These are phyloP conservation scores for Cordyceps militaris DNA, from an alignment of 2,329 filamentous ascomycete genomes.

Conservation along the genomic window DNA sequence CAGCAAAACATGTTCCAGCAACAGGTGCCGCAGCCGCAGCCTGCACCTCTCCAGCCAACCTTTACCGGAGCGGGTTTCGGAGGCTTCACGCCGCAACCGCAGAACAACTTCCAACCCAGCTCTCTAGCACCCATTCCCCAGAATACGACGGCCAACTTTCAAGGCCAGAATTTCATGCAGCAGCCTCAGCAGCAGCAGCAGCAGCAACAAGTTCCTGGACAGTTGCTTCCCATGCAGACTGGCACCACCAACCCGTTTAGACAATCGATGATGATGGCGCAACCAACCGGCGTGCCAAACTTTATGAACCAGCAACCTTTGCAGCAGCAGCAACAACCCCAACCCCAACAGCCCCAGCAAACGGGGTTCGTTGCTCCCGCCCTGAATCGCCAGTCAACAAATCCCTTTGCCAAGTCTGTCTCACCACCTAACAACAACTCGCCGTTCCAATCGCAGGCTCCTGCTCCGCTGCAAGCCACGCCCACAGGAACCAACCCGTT, in stretches of 20 bases:
- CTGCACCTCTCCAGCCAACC: conserved; percentile 38
- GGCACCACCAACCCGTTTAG: conserved; percentile 83
- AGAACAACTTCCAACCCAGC: conserved; percentile 42
- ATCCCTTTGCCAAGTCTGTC: conserved; percentile 69
- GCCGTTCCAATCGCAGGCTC: conserved; percentile 36
- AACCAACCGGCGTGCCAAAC: conserved; percentile 42
- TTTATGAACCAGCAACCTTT: conserved; percentile 21
- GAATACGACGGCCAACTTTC: conserved; percentile 45
- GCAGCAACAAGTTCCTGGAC: conserved; percentile 19
- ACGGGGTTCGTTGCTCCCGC: conserved; percentile 26
- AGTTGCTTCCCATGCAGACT: conserved; percentile 19
- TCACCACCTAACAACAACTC: conserved; percentile 27
- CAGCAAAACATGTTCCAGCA: conserved; percentile 27
- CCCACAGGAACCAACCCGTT: conserved; percentile 55
- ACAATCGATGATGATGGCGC: conserved; percentile 70
- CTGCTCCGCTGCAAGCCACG: conserved; percentile 39
- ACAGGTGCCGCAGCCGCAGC: conserved; percentile 33
- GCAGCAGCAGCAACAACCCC: not conserved
- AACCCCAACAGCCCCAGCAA: not conserved
- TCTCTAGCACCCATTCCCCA: conserved; percentile 52
- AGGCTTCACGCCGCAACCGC: conserved; percentile 63
- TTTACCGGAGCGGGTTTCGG: conserved; percentile 74
- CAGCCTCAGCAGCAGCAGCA: conserved; percentile 17
- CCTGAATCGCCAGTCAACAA: conserved; percentile 62
- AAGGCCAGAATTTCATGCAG: conserved; percentile 25